phyloP scores from a whole-genome alignment of 2,329 filamentous ascomycete species.

The Niveomyces coronatus region DNA sequence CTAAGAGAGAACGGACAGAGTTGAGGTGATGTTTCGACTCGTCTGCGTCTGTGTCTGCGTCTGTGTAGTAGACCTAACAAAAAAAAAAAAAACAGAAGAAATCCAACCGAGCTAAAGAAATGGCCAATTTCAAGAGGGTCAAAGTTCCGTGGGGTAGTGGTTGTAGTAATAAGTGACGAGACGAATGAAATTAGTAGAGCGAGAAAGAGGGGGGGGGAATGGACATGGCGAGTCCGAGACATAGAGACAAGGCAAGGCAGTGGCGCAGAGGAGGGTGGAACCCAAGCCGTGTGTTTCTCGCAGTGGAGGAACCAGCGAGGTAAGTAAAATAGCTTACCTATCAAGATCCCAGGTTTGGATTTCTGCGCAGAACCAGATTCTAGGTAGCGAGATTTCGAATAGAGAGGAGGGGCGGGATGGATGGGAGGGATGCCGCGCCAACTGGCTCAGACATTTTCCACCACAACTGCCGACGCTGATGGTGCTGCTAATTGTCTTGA shows the following conservation, averaged over 20 bases:
- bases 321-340: conserved; percentile 5
- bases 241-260: too few relatives aligned
- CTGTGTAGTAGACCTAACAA: too few relatives aligned
- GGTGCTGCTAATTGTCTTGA: not conserved
- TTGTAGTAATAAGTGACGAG: not conserved
- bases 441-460: too few relatives aligned
- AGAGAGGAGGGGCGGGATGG: conserved; percentile 4
- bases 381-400: conserved; percentile 10
- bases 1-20: too few relatives aligned
- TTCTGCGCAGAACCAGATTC: conserved; percentile 9
- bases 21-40: too few relatives aligned
- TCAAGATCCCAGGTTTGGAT: conserved; percentile 2
- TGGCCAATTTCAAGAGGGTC: too few relatives aligned
- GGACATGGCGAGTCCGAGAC: too few relatives aligned
- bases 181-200: not conserved
- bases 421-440: too few relatives aligned
- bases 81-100: not conserved
- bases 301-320: not conserved
- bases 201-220: not conserved
- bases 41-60: too few relatives aligned
- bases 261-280: too few relatives aligned
- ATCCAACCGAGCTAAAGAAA: too few relatives aligned
- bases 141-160: not conserved
- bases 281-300: too few relatives aligned
- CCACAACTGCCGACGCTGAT: conserved; percentile 9